Base-by-base conservation (phyloP, 495 filamentous ascomycete genomes). In the Penicillium subrubescens region DNA sequence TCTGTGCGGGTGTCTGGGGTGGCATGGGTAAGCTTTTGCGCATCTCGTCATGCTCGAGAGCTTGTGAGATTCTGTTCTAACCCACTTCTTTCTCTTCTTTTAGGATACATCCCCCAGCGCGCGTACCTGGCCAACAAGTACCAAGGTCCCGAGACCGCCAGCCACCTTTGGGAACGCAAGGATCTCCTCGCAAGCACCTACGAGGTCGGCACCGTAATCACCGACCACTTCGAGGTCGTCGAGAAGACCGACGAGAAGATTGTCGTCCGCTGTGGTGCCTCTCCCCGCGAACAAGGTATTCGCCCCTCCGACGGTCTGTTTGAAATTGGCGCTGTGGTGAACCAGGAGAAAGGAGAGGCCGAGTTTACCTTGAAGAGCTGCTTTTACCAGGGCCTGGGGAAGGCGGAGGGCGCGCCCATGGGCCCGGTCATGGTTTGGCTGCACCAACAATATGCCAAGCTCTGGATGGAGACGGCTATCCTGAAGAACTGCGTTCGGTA, bases 211-310 rank as follows among this genome's bases (percentile, higher is more conserved):
- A 89, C 89, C 23, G 72, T 84, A 33, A 84, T 92, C 67, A 89
- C 87, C 29, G 90, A 93, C 70, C 89, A 93, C 75, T 92, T 93
- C 73, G 88, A 93, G 73, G 89, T 93, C 0, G 75, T 93, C 3
- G 84, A 86, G 62, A 88, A 90, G 73, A 85, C 82, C 19, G 78
- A 84, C 8, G 83, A 83, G 53, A 56, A 56, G 8, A 56, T 56
- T 56, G 31, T 56, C 0, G 53, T 56, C 33, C 85, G 90, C 19
- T 88, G 87, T 69, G 90, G 89, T 27, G 89, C 88, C 62, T 85
- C 86, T 5, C 90, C 90, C 0, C 78, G 86, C 55, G 83, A 83
- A 29, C 66, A 64, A 31, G 85, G 79, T 0, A 80, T 88, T 29
- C 79, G 89, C 39, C 77, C 81, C 25, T 87, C 83, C 19, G 90